Evolutionary conservation across 139 green algal genomes (phyloP).

Genomic region (Ettlia oleoabundans): DNA sequence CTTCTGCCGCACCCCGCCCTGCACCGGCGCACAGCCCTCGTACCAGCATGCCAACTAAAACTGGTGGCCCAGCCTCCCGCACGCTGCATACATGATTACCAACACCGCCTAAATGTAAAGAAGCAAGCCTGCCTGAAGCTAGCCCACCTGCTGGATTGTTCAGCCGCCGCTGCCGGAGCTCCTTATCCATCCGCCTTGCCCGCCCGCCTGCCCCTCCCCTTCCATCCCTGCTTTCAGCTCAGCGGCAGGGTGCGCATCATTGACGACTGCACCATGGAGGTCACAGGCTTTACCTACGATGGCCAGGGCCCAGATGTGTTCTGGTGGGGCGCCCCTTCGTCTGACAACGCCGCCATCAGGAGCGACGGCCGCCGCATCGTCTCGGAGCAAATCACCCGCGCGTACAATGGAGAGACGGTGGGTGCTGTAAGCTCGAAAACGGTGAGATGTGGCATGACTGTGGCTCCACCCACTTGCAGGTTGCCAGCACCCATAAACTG

Average conservation of each 20-base stretch:
- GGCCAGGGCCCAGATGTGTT: neutral
- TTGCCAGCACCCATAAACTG: neutral
- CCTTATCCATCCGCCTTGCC: too few species aligned
- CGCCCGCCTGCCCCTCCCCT: too few species aligned
- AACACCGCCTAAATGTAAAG: neutral
- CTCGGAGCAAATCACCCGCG: neutral
- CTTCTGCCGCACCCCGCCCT: too few species aligned
- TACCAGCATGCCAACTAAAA: too few species aligned
- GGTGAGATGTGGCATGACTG: neutral
- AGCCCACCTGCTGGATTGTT: neutral
- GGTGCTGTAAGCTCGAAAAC: too few species aligned
- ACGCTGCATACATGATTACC: neutral
- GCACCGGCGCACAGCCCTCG: too few species aligned
- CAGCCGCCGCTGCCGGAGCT: neutral
- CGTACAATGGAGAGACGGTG: conserved; percentile 9
- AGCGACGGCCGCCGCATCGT: neutral
- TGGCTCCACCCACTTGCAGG: neutral
- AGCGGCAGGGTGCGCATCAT: neutral
- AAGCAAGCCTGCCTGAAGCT: neutral
- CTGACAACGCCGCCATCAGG: conserved; percentile 6
- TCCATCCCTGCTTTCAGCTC: neutral
- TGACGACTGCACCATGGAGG: neutral
- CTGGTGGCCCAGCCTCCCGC: neutral
- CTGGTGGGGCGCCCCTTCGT: conserved; percentile 11
- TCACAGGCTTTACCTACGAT: conserved; percentile 11